Percentiles rank a stretch among this genome's conserved stretches.
These are phyloP conservation scores for Cavenderia fasciculata DNA, from an alignment of 78 protist genomes.

Conservation along the genomic window DNA sequence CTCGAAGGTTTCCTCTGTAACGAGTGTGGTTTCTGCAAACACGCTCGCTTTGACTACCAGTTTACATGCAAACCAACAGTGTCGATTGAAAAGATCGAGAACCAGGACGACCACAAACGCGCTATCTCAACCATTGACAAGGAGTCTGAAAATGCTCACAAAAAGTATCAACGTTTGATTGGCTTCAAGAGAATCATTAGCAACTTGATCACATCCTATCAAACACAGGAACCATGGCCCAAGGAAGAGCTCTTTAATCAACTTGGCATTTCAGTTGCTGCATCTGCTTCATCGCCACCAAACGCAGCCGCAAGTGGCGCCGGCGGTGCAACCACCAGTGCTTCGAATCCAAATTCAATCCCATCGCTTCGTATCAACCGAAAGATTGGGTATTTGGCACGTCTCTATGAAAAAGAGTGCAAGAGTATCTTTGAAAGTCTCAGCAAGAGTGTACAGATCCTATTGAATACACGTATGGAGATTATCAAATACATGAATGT, in stretches of 20 bases:
- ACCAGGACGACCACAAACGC: constrained; percentile 78
- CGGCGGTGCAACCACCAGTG: neutral
- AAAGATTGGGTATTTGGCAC: constrained; percentile 43
- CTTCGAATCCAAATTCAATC: neutral
- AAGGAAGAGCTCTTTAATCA: constrained; percentile 22
- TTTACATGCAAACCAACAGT: constrained; percentile 69
- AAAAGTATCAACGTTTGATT: constrained; percentile 50
- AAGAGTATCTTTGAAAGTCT: constrained; percentile 51
- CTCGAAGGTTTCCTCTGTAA: constrained; percentile 94
- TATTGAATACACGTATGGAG: constrained; percentile 67
- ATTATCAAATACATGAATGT: constrained; percentile 62
- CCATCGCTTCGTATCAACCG: constrained; percentile 25
- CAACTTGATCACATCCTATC: constrained; percentile 26
- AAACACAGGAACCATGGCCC: constrained; percentile 75
- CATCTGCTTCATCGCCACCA: neutral
- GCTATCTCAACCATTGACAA: constrained; percentile 60
- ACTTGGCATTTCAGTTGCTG: neutral
- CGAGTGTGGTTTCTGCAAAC: constrained; percentile 95
- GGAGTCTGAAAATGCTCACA: constrained; percentile 84
- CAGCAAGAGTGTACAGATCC: constrained; percentile 53
- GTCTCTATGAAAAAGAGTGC: constrained; percentile 70
- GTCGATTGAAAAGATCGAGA: constrained; percentile 71
- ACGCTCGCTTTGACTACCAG: constrained; percentile 85
- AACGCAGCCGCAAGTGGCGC: neutral
- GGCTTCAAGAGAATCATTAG: constrained; percentile 54